These are phyloP conservation scores for Boechera retrofracta DNA, from an alignment of 345 rosid species.

Conservation along the genomic window DNA sequence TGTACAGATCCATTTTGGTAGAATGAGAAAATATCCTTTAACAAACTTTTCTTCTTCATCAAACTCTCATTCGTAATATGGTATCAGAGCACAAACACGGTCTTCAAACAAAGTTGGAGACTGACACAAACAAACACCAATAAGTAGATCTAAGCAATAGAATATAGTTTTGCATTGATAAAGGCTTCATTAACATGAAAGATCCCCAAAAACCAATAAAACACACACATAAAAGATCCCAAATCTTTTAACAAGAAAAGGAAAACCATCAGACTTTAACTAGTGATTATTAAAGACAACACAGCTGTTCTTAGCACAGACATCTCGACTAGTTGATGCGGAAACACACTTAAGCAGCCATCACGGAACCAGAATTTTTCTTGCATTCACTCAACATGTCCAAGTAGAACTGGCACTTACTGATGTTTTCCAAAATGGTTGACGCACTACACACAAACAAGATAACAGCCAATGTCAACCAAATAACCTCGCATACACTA, in stretches of 20 bases:
- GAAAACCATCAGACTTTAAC: background rate
- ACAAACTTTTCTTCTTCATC: too few relatives aligned
- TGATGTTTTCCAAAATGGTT: slow-evolving; percentile 76
- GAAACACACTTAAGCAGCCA: slow-evolving; percentile 48
- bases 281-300: background rate
- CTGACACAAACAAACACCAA: too few relatives aligned
- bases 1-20: too few relatives aligned
- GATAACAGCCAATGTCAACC: background rate
- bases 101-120: too few relatives aligned
- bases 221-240: background rate
- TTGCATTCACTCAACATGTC: slow-evolving; percentile 91
- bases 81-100: too few relatives aligned
- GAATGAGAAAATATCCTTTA: too few relatives aligned
- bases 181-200: background rate
- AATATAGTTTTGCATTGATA: background rate
- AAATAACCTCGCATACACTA: background rate
- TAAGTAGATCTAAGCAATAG: background rate
- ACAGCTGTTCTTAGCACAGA: background rate
- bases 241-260: background rate
- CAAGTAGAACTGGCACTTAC: slow-evolving; percentile 97
- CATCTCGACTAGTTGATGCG: background rate
- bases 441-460: slow-evolving; percentile 56
- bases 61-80: too few relatives aligned
- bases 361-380: slow-evolving; percentile 65
- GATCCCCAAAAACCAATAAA: background rate